Percentiles rank a stretch among this genome's conserved stretches.
These are phyloP conservation scores for Penicillium manginii DNA, from an alignment of 495 filamentous ascomycete genomes.

Conservation along the genomic window DNA sequence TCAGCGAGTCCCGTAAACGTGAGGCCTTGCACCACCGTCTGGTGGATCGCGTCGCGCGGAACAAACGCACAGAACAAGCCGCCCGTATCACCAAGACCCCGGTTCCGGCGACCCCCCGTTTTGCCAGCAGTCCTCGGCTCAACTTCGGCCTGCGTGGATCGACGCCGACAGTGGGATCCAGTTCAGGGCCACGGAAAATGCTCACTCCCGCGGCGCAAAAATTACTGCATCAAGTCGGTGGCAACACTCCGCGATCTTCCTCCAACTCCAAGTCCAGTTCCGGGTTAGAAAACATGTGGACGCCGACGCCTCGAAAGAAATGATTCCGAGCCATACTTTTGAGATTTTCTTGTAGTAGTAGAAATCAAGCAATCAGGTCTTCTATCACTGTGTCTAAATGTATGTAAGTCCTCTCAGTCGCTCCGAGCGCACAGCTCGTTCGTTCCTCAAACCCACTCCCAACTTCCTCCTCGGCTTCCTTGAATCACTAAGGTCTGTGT, in stretches of 20 bases:
- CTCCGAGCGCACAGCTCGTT: no score
- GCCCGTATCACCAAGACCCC: constrained; percentile 57
- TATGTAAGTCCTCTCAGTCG: no score
- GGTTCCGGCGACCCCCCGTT: constrained; percentile 67
- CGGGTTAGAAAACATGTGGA: constrained; percentile 57
- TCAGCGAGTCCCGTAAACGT: constrained; percentile 73
- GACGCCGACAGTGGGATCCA: constrained; percentile 16
- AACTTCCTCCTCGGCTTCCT: no score
- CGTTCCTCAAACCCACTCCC: no score
- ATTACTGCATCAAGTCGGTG: constrained; percentile 68
- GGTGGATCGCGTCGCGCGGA: constrained; percentile 82
- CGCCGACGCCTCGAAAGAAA: constrained; percentile 53
- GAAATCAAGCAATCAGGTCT: no score
- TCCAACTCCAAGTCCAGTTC: constrained; percentile 42
- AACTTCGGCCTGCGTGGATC: constrained; percentile 60
- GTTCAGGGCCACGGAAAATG: constrained; percentile 28
- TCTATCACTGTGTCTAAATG: no score
- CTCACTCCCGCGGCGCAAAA: constrained; percentile 77
- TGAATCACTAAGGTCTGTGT: no score
- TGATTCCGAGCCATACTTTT: constrained; percentile 14
- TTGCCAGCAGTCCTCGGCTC: constrained; percentile 72
- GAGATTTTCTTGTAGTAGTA: background rate
- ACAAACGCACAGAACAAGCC: constrained; percentile 62
- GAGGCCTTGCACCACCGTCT: constrained; percentile 88
- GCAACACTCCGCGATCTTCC: constrained; percentile 46